phyloP scores from a whole-genome alignment of 345 rosid species.

The Balakata baccata region DNA sequence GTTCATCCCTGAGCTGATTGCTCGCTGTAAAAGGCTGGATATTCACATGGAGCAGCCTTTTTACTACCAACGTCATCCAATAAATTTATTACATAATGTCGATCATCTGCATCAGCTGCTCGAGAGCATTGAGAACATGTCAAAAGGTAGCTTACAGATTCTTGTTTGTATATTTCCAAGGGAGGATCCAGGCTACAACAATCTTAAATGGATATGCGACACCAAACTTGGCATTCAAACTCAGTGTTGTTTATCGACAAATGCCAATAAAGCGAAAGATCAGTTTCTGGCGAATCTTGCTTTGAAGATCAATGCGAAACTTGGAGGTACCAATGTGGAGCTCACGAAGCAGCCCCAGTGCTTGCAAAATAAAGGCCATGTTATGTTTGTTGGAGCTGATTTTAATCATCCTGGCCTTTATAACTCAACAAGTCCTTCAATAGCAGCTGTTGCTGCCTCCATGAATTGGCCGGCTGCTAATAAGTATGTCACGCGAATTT shows the following conservation, averaged over 20 bases:
- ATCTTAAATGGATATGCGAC: conserved; percentile 78
- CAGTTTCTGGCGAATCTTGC: conserved; percentile 76
- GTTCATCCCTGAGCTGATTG: conserved; percentile 41
- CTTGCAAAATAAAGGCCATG: conserved; percentile 42
- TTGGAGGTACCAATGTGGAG: conserved; percentile 87
- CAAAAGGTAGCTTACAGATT: conserved; percentile 42
- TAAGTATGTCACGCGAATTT: conserved; percentile 64
- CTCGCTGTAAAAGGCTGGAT: conserved; percentile 46
- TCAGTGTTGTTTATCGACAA: conserved; percentile 61
- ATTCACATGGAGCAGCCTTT: conserved; percentile 53
- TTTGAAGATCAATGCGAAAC: conserved; percentile 85
- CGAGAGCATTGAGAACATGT: conserved; percentile 27
- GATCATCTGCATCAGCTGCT: conserved; percentile 42
- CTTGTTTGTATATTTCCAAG: conserved; percentile 64
- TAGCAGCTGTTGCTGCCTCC: conserved; percentile 81
- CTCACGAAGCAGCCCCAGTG: conserved; percentile 47
- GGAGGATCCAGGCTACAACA: conserved; percentile 56
- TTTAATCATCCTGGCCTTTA: conserved; percentile 68
- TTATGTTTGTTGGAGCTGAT: conserved; percentile 87
- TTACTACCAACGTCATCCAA: conserved; percentile 18
- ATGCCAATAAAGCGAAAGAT: conserved; percentile 41
- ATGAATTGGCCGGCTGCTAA: conserved; percentile 86
- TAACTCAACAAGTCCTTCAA: conserved; percentile 58
- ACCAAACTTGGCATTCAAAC: conserved; percentile 71
- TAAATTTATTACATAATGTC: conserved; percentile 36